phyloP scores from a whole-genome alignment of 192 early-diverging fungal genomes.

The Geosiphon pyriformis region DNA sequence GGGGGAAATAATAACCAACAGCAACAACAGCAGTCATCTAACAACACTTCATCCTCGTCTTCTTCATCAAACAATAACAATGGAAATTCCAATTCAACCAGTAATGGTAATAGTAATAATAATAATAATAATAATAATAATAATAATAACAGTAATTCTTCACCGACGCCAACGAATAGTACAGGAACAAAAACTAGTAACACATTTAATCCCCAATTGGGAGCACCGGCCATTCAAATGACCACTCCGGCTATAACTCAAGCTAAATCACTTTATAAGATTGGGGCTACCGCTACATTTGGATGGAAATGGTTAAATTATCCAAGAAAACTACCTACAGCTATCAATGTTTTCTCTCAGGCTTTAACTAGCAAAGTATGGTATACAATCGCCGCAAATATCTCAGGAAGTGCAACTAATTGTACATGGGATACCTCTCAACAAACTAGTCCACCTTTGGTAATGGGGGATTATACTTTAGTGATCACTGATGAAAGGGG shows the following conservation, averaged over 20 bases:
- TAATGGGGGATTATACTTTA: conserved; percentile 2
- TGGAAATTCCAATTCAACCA: too few species aligned
- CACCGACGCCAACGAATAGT: background rate
- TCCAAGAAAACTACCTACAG: background rate
- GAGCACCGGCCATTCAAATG: background rate
- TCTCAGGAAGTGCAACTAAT: background rate
- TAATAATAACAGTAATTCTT: background rate
- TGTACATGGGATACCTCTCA: background rate
- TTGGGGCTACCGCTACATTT: background rate
- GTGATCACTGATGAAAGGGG: background rate
- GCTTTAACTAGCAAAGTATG: background rate
- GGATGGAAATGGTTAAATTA: background rate
- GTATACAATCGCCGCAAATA: background rate
- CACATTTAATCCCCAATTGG: background rate
- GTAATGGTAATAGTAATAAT: background rate
- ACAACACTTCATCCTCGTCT: background rate
- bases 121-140: background rate
- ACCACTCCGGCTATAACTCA: conserved; percentile 2
- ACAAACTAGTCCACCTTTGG: conserved; percentile 1
- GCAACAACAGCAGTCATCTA: too few species aligned
- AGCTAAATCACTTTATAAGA: background rate
- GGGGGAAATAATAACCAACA: background rate
- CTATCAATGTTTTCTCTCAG: background rate
- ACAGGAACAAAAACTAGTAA: background rate
- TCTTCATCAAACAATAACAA: background rate